Evolutionary conservation across 2,329 filamentous ascomycete species (phyloP).

Genomic region (Fusarium lateritium): DNA sequence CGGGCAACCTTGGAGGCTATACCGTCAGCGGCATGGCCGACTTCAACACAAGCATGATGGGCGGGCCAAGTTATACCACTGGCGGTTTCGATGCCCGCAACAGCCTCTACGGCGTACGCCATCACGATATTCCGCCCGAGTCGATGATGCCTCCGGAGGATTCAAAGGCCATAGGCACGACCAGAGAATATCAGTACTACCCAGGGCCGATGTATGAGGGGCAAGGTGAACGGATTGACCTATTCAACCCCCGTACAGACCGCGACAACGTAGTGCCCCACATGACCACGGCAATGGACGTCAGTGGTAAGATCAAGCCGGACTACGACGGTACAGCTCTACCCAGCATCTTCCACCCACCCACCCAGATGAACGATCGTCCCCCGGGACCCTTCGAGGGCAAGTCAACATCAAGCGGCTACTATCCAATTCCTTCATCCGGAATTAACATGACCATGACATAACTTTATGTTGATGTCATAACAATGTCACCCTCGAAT

Average conservation of each 20-base stretch:
- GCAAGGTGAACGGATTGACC: conserved; percentile 64
- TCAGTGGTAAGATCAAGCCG: conserved; percentile 62
- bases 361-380: conserved; percentile 54
- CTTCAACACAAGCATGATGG: conserved; percentile 55
- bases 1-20: conserved; percentile 70
- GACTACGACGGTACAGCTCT: conserved; percentile 63
- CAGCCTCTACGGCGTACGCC: conserved; percentile 61
- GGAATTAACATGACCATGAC: conserved; percentile 62
- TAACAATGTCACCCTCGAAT: not conserved
- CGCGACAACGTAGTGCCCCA: conserved; percentile 55
- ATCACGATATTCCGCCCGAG: conserved; percentile 66
- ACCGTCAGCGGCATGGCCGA: conserved; percentile 49
- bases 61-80: conserved; percentile 46
- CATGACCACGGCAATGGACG: conserved; percentile 50
- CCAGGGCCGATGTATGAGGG: conserved; percentile 66
- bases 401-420: conserved; percentile 66
- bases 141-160: conserved; percentile 67
- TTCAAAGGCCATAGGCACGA: conserved; percentile 63
- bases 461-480: conserved; percentile 24
- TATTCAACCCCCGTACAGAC: conserved; percentile 61
- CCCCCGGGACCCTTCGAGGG: conserved; percentile 67
- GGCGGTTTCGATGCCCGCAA: conserved; percentile 49
- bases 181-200: conserved; percentile 70
- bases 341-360: conserved; percentile 64
- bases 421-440: conserved; percentile 68